Percentiles rank a stretch among this genome's conserved stretches.
phyloP scores from a whole-genome alignment of 2,329 filamentous ascomycete species.

The Cytospora piceicola region DNA sequence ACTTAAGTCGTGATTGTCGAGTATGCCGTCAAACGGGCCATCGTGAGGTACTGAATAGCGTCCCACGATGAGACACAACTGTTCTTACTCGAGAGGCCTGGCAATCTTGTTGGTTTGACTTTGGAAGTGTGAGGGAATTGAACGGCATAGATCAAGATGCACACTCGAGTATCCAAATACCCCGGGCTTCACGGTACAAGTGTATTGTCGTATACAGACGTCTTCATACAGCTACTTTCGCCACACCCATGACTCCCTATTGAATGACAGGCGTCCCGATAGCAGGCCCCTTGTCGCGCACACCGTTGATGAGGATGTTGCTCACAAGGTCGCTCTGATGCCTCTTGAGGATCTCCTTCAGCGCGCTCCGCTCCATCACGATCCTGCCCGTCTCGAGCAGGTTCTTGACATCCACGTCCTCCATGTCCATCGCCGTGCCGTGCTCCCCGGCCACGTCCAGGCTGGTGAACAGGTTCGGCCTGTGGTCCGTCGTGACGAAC shows the following conservation, averaged over 20 bases:
- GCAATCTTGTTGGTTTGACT: not conserved
- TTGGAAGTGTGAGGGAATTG: not conserved
- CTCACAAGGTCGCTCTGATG: constrained; percentile 71
- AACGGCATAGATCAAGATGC: not conserved
- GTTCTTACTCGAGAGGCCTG: too few species aligned
- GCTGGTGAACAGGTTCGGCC: constrained; percentile 67
- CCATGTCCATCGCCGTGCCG: constrained; percentile 69
- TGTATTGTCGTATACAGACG: not conserved
- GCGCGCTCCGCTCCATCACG: constrained; percentile 81
- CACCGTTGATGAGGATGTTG: constrained; percentile 50
- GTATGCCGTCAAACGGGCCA: not conserved
- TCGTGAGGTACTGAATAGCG: not conserved
- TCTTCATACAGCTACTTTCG: constrained; percentile 1
- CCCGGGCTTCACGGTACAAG: not conserved
- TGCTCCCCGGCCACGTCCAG: constrained; percentile 67
- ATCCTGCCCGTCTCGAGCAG: constrained; percentile 82
- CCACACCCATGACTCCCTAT: constrained; percentile 12
- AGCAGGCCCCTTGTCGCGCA: constrained; percentile 40
- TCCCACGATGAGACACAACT: not conserved
- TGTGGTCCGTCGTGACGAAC: constrained; percentile 68
- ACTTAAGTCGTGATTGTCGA: not conserved
- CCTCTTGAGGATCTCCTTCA: constrained; percentile 72
- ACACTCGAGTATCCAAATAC: not conserved
- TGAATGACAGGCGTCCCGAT: constrained; percentile 45
- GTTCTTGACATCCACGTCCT: constrained; percentile 96